phyloP scores from a whole-genome alignment of 148 eudicot genomes.

The Mesembryanthemum crystallinum region DNA sequence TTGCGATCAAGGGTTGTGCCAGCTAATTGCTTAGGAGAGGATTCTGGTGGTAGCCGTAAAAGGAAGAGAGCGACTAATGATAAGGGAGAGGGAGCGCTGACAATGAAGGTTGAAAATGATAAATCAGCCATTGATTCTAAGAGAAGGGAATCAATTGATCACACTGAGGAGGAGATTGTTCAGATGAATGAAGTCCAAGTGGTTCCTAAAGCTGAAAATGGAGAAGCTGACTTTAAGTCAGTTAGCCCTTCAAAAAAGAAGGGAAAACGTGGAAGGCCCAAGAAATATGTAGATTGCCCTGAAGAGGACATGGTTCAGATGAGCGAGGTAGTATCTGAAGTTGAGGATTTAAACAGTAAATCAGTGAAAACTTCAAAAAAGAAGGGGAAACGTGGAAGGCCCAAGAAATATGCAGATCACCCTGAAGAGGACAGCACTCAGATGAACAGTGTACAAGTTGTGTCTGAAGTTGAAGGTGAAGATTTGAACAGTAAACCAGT shows the following conservation, averaged over 20 bases:
- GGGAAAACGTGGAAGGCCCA: conserved; percentile 29
- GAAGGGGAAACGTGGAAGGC: conserved; percentile 16
- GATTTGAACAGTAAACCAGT: conserved; percentile 8
- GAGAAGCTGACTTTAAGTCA: not conserved
- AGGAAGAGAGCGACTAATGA: conserved; percentile 29
- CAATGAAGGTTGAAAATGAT: conserved; percentile 5
- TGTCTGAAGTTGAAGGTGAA: conserved; percentile 18
- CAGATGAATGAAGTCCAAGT: conserved; percentile 9
- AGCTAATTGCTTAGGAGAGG: conserved; percentile 19
- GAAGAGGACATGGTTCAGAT: conserved; percentile 5
- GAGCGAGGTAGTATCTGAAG: conserved; percentile 13
- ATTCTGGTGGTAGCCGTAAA: conserved; percentile 22
- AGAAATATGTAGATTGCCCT: conserved; percentile 15
- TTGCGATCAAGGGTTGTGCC: conserved; percentile 46
- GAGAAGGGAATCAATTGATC: conserved; percentile 8
- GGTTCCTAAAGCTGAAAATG: conserved; percentile 3
- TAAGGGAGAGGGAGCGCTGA: conserved; percentile 10
- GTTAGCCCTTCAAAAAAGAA: conserved; percentile 2
- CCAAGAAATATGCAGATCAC: conserved; percentile 16
- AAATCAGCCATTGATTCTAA: not conserved
- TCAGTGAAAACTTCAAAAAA: not conserved
- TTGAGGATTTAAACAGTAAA: conserved; percentile 4
- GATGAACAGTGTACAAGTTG: conserved; percentile 12
- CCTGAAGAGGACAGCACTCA: conserved; percentile 7
- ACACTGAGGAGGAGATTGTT: not conserved